Percentiles rank a stretch among this genome's conserved stretches.
These are phyloP conservation scores for Clarireedia paspali DNA, from an alignment of 2,329 filamentous ascomycete species.

Conservation along the genomic window DNA sequence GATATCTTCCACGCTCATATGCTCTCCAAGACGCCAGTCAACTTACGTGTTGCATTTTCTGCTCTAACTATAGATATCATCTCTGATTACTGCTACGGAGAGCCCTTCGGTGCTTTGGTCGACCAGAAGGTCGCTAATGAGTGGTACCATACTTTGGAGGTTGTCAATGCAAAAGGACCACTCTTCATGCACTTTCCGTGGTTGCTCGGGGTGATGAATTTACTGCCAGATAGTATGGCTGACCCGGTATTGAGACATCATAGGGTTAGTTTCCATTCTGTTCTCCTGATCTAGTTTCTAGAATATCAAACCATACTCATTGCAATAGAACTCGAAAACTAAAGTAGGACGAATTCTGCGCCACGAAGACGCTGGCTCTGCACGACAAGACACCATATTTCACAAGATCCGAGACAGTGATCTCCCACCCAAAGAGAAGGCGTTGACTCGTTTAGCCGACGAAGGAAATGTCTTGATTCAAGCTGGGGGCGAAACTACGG, in stretches of 20 bases:
- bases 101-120: constrained; percentile 13
- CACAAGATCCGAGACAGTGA: constrained; percentile 19
- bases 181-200: constrained; percentile 1
- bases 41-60: constrained; percentile 2
- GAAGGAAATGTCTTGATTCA: constrained; percentile 28
- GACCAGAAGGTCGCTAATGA: constrained; percentile 1
- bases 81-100: constrained; percentile 24
- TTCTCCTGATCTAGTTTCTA: constrained; percentile 2
- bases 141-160: constrained; percentile 4
- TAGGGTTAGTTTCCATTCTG: background rate
- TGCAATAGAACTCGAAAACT: constrained; percentile 6
- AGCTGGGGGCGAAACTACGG: constrained; percentile 34
- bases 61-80: constrained; percentile 20
- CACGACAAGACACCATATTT: constrained; percentile 20
- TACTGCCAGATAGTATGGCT: constrained; percentile 7
- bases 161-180: too few species aligned
- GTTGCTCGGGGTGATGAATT: background rate
- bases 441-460: constrained; percentile 24
- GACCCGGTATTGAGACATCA: constrained; percentile 5
- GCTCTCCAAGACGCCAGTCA: background rate
- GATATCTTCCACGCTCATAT: constrained; percentile 9
- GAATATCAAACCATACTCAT: constrained; percentile 31
- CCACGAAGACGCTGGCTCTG: background rate
- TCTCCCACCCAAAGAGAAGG: constrained; percentile 31
- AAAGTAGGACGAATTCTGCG: constrained; percentile 16